phyloP scores from a whole-genome alignment of 495 filamentous ascomycete genomes.

The Evansstolkia leycettana region DNA sequence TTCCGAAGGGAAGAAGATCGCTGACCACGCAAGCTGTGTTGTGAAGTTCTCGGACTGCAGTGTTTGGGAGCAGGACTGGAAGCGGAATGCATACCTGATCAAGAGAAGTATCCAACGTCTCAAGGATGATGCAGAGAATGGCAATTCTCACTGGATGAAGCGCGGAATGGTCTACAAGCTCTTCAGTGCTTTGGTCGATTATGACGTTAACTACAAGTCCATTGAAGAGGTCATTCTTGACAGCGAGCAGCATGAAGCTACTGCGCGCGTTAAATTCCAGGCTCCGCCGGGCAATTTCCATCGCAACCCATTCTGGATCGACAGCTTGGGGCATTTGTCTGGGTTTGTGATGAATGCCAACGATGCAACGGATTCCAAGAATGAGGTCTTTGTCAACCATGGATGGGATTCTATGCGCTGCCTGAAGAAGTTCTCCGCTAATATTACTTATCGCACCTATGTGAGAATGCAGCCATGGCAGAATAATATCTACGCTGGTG shows the following conservation, averaged over 20 bases:
- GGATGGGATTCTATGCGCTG: slow-evolving; percentile 69
- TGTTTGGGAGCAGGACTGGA: slow-evolving; percentile 38
- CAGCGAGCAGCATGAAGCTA: slow-evolving; percentile 58
- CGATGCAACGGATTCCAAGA: slow-evolving; percentile 55
- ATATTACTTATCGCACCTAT: slow-evolving; percentile 59
- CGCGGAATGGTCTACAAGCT: slow-evolving; percentile 69
- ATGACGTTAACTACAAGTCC: slow-evolving; percentile 52
- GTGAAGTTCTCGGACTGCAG: slow-evolving; percentile 26
- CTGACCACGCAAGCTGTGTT: slow-evolving; percentile 39
- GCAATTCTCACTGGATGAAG: slow-evolving; percentile 46
- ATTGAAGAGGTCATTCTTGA: slow-evolving; percentile 70
- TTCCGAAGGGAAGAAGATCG: slow-evolving; percentile 16
- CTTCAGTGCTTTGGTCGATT: slow-evolving; percentile 60
- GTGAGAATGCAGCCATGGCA: slow-evolving; percentile 48
- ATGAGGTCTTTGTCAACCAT: slow-evolving; percentile 65
- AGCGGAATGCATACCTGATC: slow-evolving; percentile 44
- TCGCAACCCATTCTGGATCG: slow-evolving; percentile 62
- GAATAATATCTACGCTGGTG: slow-evolving; percentile 34
- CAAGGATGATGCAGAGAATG: slow-evolving; percentile 35
- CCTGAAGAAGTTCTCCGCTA: slow-evolving; percentile 46
- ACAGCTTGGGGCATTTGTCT: slow-evolving; percentile 48
- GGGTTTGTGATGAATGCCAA: slow-evolving; percentile 76
- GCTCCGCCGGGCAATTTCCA: slow-evolving; percentile 49
- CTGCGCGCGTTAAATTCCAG: slow-evolving; percentile 55
- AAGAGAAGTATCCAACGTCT: slow-evolving; percentile 38